phyloP scores from a whole-genome alignment of 306 rosid genomes.

The Corylus heterophylla region DNA sequence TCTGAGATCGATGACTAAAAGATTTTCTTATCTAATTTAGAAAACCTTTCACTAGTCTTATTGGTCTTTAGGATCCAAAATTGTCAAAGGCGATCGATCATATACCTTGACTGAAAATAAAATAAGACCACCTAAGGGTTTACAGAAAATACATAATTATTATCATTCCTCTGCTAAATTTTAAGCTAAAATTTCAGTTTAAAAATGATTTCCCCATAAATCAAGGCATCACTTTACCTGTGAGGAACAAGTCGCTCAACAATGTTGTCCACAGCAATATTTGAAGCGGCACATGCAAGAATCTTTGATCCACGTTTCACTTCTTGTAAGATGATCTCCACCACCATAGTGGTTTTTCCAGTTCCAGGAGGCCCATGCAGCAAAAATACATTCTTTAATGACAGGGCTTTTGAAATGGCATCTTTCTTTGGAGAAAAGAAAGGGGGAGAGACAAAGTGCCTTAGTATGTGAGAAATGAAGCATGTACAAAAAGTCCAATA shows the following conservation, averaged over 20 bases:
- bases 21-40: neutral
- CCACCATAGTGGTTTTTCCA: constrained; percentile 94
- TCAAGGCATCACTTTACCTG: constrained; percentile 47
- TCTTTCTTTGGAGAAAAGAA: constrained; percentile 55
- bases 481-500: constrained; percentile 20
- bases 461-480: constrained; percentile 23
- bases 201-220: neutral
- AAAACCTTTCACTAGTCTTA: neutral
- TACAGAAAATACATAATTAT: neutral
- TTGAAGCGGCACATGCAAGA: constrained; percentile 96
- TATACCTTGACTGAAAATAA: neutral
- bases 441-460: constrained; percentile 24
- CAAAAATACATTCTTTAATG: constrained; percentile 81
- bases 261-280: constrained; percentile 98
- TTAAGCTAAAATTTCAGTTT: neutral
- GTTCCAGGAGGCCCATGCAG: constrained; percentile 99
- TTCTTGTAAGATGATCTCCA: constrained; percentile 95
- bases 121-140: neutral
- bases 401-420: constrained; percentile 87
- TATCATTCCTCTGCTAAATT: neutral
- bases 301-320: constrained; percentile 94
- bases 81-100: neutral
- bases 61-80: neutral
- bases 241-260: constrained; percentile 91
- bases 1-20: neutral